Conservation (phyloP, 108 stramenopile genomes). For the Skeletonema menzelii region DNA sequence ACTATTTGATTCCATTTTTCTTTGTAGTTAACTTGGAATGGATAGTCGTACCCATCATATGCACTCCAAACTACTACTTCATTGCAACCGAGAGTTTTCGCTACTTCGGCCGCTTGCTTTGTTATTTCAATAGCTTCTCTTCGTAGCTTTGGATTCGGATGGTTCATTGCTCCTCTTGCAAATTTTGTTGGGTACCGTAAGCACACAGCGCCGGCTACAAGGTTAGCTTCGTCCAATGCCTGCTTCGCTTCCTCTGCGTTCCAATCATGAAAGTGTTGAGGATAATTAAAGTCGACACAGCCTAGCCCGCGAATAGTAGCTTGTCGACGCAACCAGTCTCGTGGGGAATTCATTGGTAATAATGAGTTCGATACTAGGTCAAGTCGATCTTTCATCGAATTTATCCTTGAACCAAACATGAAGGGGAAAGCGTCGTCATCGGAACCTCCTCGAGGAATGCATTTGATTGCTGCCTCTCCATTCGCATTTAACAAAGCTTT, state of each 20-base stretch:
- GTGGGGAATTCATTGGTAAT: conserved; percentile 33
- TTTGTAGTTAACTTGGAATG: conserved; percentile 76
- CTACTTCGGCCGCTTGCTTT: conserved; percentile 67
- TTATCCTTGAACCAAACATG: conserved; percentile 80
- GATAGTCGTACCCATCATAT: conserved; percentile 90
- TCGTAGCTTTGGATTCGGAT: conserved; percentile 60
- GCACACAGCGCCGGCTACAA: conserved; percentile 83
- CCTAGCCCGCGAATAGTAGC: conserved; percentile 67
- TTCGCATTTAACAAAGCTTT: conserved; percentile 19
- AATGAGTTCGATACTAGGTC: conserved; percentile 43
- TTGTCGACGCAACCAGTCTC: conserved; percentile 71
- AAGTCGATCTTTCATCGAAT: conserved; percentile 86
- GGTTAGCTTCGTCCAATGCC: conserved; percentile 58
- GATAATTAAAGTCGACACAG: conserved; percentile 89
- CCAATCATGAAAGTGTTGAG: conserved; percentile 73
- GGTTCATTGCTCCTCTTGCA: conserved; percentile 82
- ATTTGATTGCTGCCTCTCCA: conserved; percentile 1
- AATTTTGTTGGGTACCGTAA: conserved; percentile 82
- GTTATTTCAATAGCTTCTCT: conserved; percentile 76
- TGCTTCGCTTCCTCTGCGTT: conserved; percentile 52
- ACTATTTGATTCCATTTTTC: conserved; percentile 82
- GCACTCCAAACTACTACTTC: conserved; percentile 88
- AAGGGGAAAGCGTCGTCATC: conserved; percentile 59
- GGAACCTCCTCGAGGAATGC: conserved; percentile 32
- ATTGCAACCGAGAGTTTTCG: conserved; percentile 61